A percentile compares a stretch with the other conserved stretches of the same genome.
Conservation (phyloP, 1,284 basidiomycete species). For the Coniophora puteana region DNA sequence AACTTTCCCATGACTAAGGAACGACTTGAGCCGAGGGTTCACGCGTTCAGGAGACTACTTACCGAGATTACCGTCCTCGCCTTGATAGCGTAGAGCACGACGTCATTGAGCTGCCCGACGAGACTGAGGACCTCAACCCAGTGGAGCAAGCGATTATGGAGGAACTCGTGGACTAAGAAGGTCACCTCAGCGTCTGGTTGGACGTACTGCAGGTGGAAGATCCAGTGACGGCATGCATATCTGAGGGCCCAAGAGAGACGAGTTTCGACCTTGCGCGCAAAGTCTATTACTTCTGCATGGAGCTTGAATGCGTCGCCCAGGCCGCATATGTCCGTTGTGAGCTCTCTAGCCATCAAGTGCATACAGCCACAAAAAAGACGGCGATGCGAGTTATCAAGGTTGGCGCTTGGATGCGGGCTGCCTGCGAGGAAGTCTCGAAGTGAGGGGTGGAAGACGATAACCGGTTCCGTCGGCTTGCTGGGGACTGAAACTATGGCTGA, state of each 20-base stretch:
- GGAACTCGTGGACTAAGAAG: neutral
- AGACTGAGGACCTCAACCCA: neutral
- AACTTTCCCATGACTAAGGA: neutral
- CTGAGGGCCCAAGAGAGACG: neutral
- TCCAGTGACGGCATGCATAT: neutral
- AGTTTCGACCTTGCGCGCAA: neutral
- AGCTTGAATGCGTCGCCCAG: conserved; percentile 2
- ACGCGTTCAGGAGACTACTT: neutral
- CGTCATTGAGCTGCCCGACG: neutral
- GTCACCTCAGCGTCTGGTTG: neutral
- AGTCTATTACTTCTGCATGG: conserved; percentile 2
- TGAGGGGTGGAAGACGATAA: conserved; percentile 3
- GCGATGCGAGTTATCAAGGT: neutral
- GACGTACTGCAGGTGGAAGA: neutral
- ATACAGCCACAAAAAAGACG: neutral
- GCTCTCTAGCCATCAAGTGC: conserved; percentile 1
- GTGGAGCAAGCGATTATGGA: neutral
- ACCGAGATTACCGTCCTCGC: neutral
- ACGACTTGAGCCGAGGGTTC: neutral
- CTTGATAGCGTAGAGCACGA: neutral
- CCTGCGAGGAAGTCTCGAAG: conserved; percentile 2
- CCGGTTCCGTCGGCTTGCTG: neutral
- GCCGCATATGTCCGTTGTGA: conserved; percentile 2
- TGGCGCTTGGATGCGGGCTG: neutral
- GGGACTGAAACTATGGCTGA: neutral